These are phyloP conservation scores for Alternaria triticimaculans DNA, from an alignment of 2,329 filamentous ascomycete genomes.

Conservation along the genomic window DNA sequence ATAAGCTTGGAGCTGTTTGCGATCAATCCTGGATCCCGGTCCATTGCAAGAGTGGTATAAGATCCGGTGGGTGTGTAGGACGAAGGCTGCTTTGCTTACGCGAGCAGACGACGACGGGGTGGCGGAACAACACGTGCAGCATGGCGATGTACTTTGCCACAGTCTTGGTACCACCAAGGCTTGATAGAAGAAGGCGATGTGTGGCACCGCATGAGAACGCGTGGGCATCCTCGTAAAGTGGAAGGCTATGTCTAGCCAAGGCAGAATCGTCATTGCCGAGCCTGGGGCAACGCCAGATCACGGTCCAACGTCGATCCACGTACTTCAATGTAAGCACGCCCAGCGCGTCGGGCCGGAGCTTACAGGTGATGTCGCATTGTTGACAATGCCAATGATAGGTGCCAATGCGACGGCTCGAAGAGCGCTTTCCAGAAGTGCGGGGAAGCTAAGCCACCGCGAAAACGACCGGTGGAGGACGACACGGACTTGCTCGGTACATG, in stretches of 20 bases:
- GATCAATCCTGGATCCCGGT: neutral
- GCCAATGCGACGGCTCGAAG: neutral
- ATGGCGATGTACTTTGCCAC: neutral
- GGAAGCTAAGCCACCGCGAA: conserved; percentile 5
- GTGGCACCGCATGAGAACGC: neutral
- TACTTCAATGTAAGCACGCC: conserved; percentile 3
- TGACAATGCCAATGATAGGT: neutral
- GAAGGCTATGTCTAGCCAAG: conserved; percentile 13
- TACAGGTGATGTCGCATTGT: neutral
- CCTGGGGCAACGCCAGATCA: conserved; percentile 13
- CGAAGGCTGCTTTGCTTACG: neutral
- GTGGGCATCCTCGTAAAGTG: neutral
- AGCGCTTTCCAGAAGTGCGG: conserved; percentile 2
- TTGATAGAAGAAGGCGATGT: neutral
- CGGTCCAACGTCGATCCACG: conserved; percentile 9
- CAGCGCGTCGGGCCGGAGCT: conserved; percentile 7
- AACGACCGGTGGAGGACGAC: neutral
- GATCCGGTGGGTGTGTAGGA: neutral
- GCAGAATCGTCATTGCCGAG: conserved; percentile 24
- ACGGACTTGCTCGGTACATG: neutral
- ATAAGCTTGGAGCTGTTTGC: neutral
- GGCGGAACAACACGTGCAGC: neutral
- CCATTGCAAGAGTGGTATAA: too few relatives aligned
- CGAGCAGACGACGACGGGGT: neutral
- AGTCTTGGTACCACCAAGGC: neutral